These are phyloP conservation scores for Neophaeococcomyces aloes DNA, from an alignment of 2,329 filamentous ascomycete species.

Conservation along the genomic window DNA sequence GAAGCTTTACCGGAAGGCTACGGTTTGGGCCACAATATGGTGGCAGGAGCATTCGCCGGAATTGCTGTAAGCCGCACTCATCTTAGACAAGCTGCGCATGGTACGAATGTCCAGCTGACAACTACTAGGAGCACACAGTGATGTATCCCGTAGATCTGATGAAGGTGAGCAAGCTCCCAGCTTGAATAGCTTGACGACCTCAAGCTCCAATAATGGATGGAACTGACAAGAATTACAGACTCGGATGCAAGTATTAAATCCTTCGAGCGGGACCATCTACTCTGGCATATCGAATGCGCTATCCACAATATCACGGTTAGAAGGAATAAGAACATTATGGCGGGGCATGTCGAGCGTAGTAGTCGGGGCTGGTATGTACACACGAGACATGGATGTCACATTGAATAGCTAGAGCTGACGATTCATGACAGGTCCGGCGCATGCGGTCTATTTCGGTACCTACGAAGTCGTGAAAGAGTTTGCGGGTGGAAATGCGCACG, in stretches of 20 bases:
- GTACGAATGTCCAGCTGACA: slow-evolving; percentile 10
- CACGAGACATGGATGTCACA: slow-evolving; percentile 5
- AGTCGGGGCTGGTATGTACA: slow-evolving; percentile 69
- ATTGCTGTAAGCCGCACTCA: slow-evolving; percentile 59
- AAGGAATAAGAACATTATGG: slow-evolving; percentile 88
- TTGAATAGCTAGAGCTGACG: slow-evolving; percentile 18
- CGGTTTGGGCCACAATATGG: slow-evolving; percentile 87
- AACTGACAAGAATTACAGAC: slow-evolving; percentile 48
- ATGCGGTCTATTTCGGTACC: slow-evolving; percentile 96
- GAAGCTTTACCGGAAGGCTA: slow-evolving; percentile 91
- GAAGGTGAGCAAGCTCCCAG: slow-evolving; percentile 54
- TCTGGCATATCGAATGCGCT: slow-evolving; percentile 86
- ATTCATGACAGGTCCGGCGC: slow-evolving; percentile 63
- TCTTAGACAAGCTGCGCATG: slow-evolving; percentile 1
- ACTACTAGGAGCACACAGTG: slow-evolving; percentile 76
- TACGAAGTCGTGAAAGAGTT: slow-evolving; percentile 96
- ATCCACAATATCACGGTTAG: slow-evolving; percentile 78
- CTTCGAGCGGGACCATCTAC: slow-evolving; percentile 69
- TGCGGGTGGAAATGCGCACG: slow-evolving; percentile 78
- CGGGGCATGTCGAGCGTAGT: slow-evolving; percentile 93
- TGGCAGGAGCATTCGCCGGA: slow-evolving; percentile 89
- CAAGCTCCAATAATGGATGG: neutral
- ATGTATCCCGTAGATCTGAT: slow-evolving; percentile 99
- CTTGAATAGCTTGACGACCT: neutral
- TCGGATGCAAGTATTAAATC: slow-evolving; percentile 92